These are phyloP conservation scores for Termitomyces bulborhizus DNA, from an alignment of 768 basidiomycete species.

Conservation along the genomic window DNA sequence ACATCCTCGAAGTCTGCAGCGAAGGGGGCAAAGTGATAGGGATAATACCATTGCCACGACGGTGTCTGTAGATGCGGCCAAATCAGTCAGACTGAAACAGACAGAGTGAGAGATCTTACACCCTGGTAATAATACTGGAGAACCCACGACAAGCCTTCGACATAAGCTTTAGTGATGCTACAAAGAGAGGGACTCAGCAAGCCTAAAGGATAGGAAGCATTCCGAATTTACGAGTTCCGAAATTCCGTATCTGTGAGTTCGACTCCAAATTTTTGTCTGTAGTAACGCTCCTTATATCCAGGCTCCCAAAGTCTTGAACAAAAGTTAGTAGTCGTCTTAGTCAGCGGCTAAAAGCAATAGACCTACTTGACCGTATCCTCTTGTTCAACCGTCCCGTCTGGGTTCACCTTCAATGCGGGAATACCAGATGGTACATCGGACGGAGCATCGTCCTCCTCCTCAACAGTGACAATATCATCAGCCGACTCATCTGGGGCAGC, in stretches of 20 bases:
- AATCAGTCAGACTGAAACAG: background rate
- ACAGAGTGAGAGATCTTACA: constrained; percentile 36
- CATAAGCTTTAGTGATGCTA: constrained; percentile 78
- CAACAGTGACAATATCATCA: constrained; percentile 42
- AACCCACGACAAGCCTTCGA: constrained; percentile 96
- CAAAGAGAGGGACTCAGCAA: background rate
- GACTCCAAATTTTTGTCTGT: constrained; percentile 86
- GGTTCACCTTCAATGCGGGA: constrained; percentile 67
- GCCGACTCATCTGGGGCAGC: constrained; percentile 27
- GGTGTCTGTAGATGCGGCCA: constrained; percentile 50
- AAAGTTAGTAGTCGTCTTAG: background rate
- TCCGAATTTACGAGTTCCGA: constrained; percentile 54
- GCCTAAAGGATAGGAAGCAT: background rate
- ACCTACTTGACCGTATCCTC: constrained; percentile 87
- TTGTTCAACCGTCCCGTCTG: constrained; percentile 93
- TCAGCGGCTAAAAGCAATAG: constrained; percentile 1
- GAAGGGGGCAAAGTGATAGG: constrained; percentile 97
- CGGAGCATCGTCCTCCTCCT: constrained; percentile 46
- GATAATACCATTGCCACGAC: constrained; percentile 99
- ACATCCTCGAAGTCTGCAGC: constrained; percentile 89
- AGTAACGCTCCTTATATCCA: constrained; percentile 94
- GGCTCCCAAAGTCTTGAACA: constrained; percentile 82
- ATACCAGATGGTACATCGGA: constrained; percentile 32
- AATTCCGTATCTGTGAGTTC: constrained; percentile 66
- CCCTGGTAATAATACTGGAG: constrained; percentile 98